Evolutionary conservation across 768 basidiomycete species (phyloP).

Genomic region (Termitomyces heimii): DNA sequence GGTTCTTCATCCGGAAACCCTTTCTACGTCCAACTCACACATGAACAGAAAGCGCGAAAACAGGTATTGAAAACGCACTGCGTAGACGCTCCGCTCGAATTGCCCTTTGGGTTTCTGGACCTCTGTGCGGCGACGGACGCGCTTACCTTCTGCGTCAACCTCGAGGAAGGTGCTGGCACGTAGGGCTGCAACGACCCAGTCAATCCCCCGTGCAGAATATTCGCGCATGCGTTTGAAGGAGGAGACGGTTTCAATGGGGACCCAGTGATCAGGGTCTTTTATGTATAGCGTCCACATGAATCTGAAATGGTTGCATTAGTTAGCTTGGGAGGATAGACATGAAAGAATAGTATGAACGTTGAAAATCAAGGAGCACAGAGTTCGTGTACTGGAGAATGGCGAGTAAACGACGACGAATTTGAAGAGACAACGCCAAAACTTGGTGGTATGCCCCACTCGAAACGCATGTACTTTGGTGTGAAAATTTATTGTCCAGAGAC

Average conservation of each 20-base stretch:
- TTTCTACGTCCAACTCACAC: slow-evolving; percentile 50
- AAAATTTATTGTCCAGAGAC: slow-evolving; percentile 7
- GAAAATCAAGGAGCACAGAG: background rate
- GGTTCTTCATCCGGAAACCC: slow-evolving; percentile 69
- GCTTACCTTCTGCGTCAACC: slow-evolving; percentile 65
- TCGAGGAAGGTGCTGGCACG: slow-evolving; percentile 50
- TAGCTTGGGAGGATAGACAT: background rate
- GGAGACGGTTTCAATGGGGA: slow-evolving; percentile 78
- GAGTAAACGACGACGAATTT: background rate
- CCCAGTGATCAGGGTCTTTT: slow-evolving; percentile 82
- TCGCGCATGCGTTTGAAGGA: slow-evolving; percentile 96
- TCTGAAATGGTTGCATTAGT: slow-evolving; percentile 29
- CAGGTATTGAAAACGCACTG: slow-evolving; percentile 45
- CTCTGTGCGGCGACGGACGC: slow-evolving; percentile 71
- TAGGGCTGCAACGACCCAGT: slow-evolving; percentile 73
- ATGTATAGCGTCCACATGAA: slow-evolving; percentile 94
- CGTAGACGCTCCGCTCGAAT: slow-evolving; percentile 84
- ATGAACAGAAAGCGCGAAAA: background rate
- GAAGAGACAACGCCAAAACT: background rate
- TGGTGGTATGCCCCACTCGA: too few species aligned
- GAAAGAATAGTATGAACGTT: background rate
- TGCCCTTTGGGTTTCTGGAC: slow-evolving; percentile 72
- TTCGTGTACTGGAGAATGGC: background rate
- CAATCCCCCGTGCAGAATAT: slow-evolving; percentile 49
- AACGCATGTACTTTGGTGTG: background rate